phyloP scores from a whole-genome alignment of 495 filamentous ascomycete genomes.

The Talaromyces proteolyticus region DNA sequence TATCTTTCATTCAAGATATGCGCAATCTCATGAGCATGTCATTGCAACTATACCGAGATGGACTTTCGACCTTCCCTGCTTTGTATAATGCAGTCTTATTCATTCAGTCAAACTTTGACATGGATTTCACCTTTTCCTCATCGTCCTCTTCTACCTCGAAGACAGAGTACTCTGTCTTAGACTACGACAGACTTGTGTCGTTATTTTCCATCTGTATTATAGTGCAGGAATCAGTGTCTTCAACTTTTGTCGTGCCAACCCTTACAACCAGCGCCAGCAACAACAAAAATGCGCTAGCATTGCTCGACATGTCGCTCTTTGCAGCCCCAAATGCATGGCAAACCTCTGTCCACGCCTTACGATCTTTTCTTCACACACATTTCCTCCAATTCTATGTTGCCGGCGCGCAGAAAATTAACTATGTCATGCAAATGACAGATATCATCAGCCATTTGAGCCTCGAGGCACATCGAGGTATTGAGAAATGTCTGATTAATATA shows the following conservation, averaged over 20 bases:
- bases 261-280: neutral
- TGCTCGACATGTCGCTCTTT: conserved; percentile 10
- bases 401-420: conserved; percentile 11
- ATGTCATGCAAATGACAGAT: conserved; percentile 15
- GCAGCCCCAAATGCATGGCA: conserved; percentile 8
- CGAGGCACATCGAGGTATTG: conserved; percentile 18
- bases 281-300: conserved; percentile 3
- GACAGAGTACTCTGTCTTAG: neutral
- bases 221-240: conserved; percentile 18
- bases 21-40: conserved; percentile 18
- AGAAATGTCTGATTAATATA: conserved; percentile 24
- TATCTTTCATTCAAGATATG: conserved; percentile 25
- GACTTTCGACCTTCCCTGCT: conserved; percentile 9
- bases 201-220: conserved; percentile 17
- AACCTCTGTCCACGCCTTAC: conserved; percentile 12
- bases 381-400: conserved; percentile 6
- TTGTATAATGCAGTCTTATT: conserved; percentile 13
- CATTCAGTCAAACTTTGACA: conserved; percentile 11
- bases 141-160: neutral
- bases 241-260: neutral
- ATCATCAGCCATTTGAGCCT: conserved; percentile 16
- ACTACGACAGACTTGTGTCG: conserved; percentile 14
- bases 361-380: conserved; percentile 12
- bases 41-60: conserved; percentile 9
- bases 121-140: neutral